Conservation (phyloP, 352 stramenopile species). For the Blastocystis hominis region DNA sequence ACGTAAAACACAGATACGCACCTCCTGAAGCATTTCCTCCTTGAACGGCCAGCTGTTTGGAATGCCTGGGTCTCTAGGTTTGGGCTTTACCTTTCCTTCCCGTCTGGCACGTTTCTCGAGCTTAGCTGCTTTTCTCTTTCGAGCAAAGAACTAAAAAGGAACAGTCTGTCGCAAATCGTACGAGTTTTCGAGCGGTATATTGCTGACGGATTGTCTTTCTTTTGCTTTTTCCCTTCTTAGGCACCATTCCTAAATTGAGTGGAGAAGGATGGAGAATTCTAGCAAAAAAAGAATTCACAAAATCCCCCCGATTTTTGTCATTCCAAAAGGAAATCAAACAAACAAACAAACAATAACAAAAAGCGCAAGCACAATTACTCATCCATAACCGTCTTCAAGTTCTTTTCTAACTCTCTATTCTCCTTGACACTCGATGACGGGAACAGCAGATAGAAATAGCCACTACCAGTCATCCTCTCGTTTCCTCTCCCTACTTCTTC, state of each 20-base stretch:
- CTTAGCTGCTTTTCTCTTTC: constrained; percentile 52
- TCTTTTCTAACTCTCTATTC: constrained; percentile 8
- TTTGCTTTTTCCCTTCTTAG: constrained; percentile 56
- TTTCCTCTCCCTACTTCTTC: not conserved
- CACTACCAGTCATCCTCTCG: not conserved
- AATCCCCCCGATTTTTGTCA: not conserved
- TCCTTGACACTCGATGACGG: not conserved
- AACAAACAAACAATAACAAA: not conserved
- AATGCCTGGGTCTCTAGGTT: constrained; percentile 55
- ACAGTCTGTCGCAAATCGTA: not conserved
- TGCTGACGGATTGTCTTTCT: constrained; percentile 58
- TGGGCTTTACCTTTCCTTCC: constrained; percentile 44
- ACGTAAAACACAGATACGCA: not conserved
- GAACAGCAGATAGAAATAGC: constrained; percentile 42
- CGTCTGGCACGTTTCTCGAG: not conserved
- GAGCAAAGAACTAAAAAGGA: constrained; percentile 19
- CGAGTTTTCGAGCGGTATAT: constrained; percentile 50
- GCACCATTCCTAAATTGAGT: constrained; percentile 51
- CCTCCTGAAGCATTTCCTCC: constrained; percentile 61
- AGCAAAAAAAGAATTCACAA: not conserved
- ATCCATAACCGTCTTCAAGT: constrained; percentile 37
- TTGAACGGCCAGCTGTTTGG: constrained; percentile 63
- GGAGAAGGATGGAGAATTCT: constrained; percentile 30
- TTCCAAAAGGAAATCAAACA: not conserved
- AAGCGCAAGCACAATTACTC: not conserved